Evolutionary conservation across 106 monocot genomes (phyloP).

Genomic region (Chionographis japonica): DNA sequence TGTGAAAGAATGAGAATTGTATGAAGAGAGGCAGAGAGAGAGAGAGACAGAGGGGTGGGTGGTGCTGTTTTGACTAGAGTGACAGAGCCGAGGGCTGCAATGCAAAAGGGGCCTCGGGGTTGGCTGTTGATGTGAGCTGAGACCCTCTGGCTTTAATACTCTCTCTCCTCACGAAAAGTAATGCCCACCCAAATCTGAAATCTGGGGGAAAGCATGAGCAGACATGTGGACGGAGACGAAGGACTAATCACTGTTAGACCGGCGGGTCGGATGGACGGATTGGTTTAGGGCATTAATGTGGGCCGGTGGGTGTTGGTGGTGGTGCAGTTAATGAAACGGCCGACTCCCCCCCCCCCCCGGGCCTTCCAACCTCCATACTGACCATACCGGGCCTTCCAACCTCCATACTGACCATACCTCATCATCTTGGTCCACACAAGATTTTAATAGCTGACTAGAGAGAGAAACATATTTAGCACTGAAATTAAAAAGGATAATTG

Average conservation of each 20-base stretch:
- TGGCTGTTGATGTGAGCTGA: no score
- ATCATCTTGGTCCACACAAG: no score
- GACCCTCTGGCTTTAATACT: no score
- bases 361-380: no score
- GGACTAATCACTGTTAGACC: not conserved
- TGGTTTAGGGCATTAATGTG: not conserved
- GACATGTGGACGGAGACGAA: not conserved
- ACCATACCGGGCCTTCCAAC: no score
- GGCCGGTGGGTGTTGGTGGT: constrained; percentile 9
- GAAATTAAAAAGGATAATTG: no score
- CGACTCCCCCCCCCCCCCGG: not conserved
- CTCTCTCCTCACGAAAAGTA: no score
- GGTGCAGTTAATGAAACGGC: not conserved
- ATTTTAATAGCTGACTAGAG: no score
- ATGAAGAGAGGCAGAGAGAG: not conserved
- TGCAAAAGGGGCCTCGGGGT: not conserved
- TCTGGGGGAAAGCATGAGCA: not conserved
- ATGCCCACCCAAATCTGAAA: not conserved
- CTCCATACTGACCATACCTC: no score
- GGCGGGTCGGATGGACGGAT: not conserved
- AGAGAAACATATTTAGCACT: no score
- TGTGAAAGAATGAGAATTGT: not conserved
- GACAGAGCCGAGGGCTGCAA: not conserved
- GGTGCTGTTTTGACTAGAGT: no score
- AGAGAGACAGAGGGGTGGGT: not conserved